Conservation (phyloP, 192 early-diverging fungal genomes). For the Backusella liffmaniae region DNA sequence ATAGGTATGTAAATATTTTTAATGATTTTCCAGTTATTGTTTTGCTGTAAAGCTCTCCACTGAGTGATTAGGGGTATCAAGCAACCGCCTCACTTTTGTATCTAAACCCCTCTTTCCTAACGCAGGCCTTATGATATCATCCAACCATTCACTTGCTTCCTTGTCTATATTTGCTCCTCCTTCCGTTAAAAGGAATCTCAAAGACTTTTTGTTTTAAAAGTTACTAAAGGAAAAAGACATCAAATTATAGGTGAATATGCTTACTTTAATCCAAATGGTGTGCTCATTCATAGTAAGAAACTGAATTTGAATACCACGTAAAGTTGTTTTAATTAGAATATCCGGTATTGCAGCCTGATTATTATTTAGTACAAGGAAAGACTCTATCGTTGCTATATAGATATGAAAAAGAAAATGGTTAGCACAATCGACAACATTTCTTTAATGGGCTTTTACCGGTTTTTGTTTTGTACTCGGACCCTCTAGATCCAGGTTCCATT, state of each 20-base stretch:
- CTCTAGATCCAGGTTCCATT: conserved; percentile 55
- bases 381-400: neutral
- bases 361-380: neutral
- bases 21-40: too few species aligned
- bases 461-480: conserved; percentile 40
- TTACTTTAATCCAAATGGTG: neutral
- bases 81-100: neutral
- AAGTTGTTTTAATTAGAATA: neutral
- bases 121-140: neutral
- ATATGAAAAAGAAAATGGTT: neutral
- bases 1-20: too few species aligned
- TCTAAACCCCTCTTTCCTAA: neutral
- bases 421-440: neutral
- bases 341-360: neutral
- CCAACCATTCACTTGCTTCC: conserved; percentile 59
- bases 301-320: neutral
- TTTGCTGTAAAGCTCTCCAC: neutral
- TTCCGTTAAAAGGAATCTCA: conserved; percentile 6
- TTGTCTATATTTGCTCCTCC: conserved; percentile 97
- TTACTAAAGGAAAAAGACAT: neutral
- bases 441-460: conserved; percentile 34
- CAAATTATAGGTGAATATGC: neutral
- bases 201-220: neutral
- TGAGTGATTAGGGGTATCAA: neutral
- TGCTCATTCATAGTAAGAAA: neutral